phyloP scores from a whole-genome alignment of 2,329 filamentous ascomycete genomes.

The Reticulascus tulasneorum region DNA sequence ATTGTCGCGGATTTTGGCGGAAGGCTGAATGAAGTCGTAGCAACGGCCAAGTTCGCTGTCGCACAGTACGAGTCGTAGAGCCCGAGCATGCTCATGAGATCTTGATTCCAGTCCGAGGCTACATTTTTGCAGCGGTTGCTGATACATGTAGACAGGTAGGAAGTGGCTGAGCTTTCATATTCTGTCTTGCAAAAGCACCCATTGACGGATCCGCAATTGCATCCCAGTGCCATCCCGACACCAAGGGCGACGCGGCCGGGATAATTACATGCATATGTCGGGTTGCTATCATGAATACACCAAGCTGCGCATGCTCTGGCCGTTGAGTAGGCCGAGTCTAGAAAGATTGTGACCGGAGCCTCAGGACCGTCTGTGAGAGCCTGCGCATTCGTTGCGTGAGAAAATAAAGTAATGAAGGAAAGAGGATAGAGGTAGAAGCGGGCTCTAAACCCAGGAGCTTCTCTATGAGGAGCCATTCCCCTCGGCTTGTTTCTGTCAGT shows the following conservation, averaged over 20 bases:
- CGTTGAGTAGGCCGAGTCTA: constrained; percentile 10
- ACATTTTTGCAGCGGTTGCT: constrained; percentile 16
- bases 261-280: constrained; percentile 16
- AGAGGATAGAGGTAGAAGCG: too few relatives aligned
- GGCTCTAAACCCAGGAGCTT: too few relatives aligned
- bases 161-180: constrained; percentile 18
- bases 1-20: neutral
- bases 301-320: constrained; percentile 19
- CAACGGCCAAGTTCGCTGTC: constrained; percentile 17
- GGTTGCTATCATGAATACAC: too few relatives aligned
- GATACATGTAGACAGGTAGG: constrained; percentile 19
- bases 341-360: constrained; percentile 8
- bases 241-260: constrained; percentile 17
- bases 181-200: constrained; percentile 20
- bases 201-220: constrained; percentile 19
- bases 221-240: constrained; percentile 18
- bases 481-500: too few relatives aligned
- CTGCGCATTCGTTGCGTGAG: too few relatives aligned
- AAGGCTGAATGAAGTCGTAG: neutral
- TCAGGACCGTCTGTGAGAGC: constrained; percentile 12
- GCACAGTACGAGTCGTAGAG: constrained; percentile 20
- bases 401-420: too few relatives aligned
- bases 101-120: constrained; percentile 15
- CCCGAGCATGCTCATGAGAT: constrained; percentile 17
- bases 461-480: too few relatives aligned